Evolutionary conservation across 2,329 filamentous ascomycete genomes (phyloP).

Genomic region (Colletotrichum eremochloae): DNA sequence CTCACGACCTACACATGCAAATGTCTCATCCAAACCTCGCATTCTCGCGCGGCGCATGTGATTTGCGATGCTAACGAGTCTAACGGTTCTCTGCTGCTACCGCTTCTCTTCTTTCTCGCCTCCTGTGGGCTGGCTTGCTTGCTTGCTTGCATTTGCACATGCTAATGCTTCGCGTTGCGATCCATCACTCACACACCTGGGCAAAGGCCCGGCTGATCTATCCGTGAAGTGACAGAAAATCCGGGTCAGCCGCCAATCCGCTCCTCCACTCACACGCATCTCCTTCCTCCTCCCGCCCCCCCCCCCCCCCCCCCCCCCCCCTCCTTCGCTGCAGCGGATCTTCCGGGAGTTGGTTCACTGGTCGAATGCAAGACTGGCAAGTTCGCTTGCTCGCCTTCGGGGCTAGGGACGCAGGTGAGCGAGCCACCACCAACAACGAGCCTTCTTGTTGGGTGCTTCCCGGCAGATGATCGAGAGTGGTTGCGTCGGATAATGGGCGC

Average conservation of each 20-base stretch:
- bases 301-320: background rate
- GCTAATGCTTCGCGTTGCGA: background rate
- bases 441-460: constrained; percentile 16
- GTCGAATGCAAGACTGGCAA: background rate
- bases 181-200: background rate
- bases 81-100: background rate
- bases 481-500: background rate
- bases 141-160: constrained; percentile 23
- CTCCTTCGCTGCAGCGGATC: constrained; percentile 32
- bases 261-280: constrained; percentile 13
- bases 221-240: constrained; percentile 20
- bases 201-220: constrained; percentile 2
- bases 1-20: background rate
- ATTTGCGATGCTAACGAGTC: background rate
- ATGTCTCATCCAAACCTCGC: background rate
- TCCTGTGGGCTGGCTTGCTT: background rate
- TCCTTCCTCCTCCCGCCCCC: constrained; percentile 2
- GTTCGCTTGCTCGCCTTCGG: background rate
- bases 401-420: background rate
- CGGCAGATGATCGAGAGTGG: background rate
- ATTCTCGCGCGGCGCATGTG: background rate
- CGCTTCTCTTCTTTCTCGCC: background rate
- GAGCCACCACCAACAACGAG: background rate
- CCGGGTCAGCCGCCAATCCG: constrained; percentile 7
- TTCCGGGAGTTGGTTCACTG: constrained; percentile 33